Evolutionary conservation across 2,329 filamentous ascomycete species (phyloP).

Genomic region (Fusarium domesticum): DNA sequence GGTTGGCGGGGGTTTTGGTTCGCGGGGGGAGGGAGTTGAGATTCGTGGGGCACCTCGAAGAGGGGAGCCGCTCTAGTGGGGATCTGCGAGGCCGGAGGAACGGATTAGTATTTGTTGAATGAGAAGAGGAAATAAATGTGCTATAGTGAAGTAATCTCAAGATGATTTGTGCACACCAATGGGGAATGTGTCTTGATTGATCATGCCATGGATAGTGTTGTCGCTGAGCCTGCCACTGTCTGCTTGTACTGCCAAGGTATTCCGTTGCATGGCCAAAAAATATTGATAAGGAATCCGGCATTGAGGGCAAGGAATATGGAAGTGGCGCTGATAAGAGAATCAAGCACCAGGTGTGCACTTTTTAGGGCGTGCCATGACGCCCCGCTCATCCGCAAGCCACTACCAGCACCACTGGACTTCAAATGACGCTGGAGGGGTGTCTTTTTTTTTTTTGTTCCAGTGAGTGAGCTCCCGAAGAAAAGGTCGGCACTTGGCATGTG

Average conservation of each 20-base stretch:
- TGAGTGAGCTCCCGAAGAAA: neutral
- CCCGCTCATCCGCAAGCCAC: conserved; percentile 17
- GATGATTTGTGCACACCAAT: neutral
- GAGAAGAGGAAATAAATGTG: conserved; percentile 2
- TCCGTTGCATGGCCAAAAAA: conserved; percentile 1
- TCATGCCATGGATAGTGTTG: too few relatives aligned
- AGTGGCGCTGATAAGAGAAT: conserved; percentile 23
- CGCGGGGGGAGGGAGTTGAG: conserved; percentile 17
- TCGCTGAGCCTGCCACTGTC: neutral
- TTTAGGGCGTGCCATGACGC: conserved; percentile 2
- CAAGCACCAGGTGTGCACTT: conserved; percentile 10
- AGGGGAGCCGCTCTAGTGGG: conserved; percentile 25
- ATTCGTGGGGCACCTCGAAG: conserved; percentile 26
- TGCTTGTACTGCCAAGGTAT: conserved; percentile 2
- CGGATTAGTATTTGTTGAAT: conserved; percentile 22
- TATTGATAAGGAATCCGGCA: conserved; percentile 17
- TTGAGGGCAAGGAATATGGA: conserved; percentile 11
- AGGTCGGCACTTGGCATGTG: too few relatives aligned
- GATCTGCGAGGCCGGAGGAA: conserved; percentile 18
- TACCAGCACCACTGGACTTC: conserved; percentile 12
- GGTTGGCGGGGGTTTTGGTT: conserved; percentile 25
- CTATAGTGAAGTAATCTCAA: neutral
- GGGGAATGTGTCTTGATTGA: neutral
- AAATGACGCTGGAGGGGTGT: conserved; percentile 5
- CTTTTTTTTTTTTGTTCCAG: neutral